These are phyloP conservation scores for Pelagomonas calceolata DNA, from an alignment of 108 stramenopile species.

Conservation along the genomic window DNA sequence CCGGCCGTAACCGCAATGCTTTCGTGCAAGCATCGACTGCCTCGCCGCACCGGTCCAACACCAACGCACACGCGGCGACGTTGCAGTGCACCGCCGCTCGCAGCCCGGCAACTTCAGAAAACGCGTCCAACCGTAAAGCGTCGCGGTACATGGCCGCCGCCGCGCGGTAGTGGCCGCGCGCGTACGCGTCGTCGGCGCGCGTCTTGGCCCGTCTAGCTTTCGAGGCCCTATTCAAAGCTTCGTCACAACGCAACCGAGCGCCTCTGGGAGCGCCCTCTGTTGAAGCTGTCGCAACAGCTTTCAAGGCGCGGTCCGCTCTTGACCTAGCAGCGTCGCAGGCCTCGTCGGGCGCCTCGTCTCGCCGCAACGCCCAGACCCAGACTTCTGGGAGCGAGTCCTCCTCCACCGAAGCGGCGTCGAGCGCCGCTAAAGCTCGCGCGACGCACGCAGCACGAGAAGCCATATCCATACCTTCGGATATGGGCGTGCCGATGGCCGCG, in stretches of 20 bases:
- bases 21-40: not conserved
- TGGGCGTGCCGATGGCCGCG: not conserved
- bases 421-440: not conserved
- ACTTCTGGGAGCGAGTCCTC: not conserved
- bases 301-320: not conserved
- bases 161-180: slow-evolving; percentile 1
- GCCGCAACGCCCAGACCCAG: not conserved
- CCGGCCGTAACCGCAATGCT: not conserved
- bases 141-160: not conserved
- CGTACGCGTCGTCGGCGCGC: not conserved
- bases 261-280: not conserved
- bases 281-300: not conserved
- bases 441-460: not conserved
- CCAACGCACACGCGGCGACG: not conserved
- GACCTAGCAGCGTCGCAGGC: not conserved
- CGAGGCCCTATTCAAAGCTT: not conserved
- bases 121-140: not conserved
- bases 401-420: not conserved
- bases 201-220: not conserved
- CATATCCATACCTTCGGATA: not conserved
- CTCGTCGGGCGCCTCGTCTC: not conserved
- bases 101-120: not conserved
- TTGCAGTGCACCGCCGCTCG: not conserved
- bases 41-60: not conserved
- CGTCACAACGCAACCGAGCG: not conserved